These are phyloP conservation scores for Fistulifera pelliculosa DNA, from an alignment of 108 stramenopile species.

Conservation along the genomic window DNA sequence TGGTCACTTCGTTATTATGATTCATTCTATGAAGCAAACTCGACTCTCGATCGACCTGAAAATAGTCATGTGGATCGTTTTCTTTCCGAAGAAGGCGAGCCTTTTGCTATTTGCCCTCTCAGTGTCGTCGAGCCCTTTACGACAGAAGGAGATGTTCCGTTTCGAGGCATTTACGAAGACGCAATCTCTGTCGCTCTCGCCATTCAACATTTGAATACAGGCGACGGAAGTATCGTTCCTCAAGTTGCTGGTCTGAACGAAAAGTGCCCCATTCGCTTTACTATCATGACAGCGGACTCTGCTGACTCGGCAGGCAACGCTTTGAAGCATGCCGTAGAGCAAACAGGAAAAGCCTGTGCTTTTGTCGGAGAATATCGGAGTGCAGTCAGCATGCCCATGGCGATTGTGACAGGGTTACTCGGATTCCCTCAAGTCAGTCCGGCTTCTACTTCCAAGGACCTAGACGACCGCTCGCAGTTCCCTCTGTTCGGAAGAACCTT, in stretches of 20 bases:
- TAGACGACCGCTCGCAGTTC: conserved; percentile 25
- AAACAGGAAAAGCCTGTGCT: conserved; percentile 27
- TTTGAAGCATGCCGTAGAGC: conserved; percentile 9
- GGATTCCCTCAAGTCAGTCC: conserved; percentile 43
- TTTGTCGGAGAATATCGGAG: conserved; percentile 35
- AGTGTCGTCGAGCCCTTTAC: background rate
- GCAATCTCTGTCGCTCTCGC: conserved; percentile 21
- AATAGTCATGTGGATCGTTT: background rate
- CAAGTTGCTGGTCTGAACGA: conserved; percentile 28
- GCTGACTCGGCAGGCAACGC: conserved; percentile 3
- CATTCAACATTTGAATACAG: conserved; percentile 38
- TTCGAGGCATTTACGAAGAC: background rate
- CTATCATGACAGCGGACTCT: conserved; percentile 18
- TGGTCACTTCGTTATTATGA: conserved; percentile 1
- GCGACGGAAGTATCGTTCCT: conserved; percentile 33
- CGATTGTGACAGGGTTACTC: conserved; percentile 35
- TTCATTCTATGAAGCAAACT: background rate
- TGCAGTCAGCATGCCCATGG: conserved; percentile 20
- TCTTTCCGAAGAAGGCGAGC: background rate
- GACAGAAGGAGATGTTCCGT: background rate
- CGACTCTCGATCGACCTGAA: background rate
- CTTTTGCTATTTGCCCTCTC: background rate
- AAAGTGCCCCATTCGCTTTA: conserved; percentile 27
- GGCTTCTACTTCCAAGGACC: conserved; percentile 11
- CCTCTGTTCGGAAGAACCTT: conserved; percentile 39